These are phyloP conservation scores for Xylariomycetidae sp. DNA, from an alignment of 2,329 filamentous ascomycete species.

Conservation along the genomic window DNA sequence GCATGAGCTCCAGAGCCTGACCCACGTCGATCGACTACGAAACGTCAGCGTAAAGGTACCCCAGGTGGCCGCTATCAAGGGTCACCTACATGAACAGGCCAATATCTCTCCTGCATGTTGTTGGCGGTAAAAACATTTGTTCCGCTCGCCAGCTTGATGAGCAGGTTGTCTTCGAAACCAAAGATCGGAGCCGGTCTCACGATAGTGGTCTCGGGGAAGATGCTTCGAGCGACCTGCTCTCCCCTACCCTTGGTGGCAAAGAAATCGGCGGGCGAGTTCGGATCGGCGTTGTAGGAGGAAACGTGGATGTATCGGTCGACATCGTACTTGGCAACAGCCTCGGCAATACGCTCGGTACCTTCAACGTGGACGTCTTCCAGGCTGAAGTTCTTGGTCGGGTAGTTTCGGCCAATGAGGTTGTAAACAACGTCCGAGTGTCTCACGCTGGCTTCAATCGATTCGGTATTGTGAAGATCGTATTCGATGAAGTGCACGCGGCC, in stretches of 20 bases:
- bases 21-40: constrained; percentile 80
- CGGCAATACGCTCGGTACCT: constrained; percentile 84
- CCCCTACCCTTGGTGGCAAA: constrained; percentile 85
- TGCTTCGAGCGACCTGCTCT: constrained; percentile 77
- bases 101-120: constrained; percentile 86
- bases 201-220: constrained; percentile 96
- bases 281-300: constrained; percentile 86
- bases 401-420: constrained; percentile 90
- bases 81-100: constrained; percentile 76
- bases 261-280: constrained; percentile 79
- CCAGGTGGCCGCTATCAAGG: not conserved
- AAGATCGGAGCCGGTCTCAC: constrained; percentile 92
- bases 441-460: constrained; percentile 93
- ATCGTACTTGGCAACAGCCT: constrained; percentile 96
- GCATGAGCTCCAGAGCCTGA: constrained; percentile 81
- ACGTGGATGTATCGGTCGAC: constrained; percentile 95
- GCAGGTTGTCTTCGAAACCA: constrained; percentile 88
- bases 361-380: constrained; percentile 91
- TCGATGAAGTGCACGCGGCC: constrained; percentile 88
- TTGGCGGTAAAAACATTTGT: constrained; percentile 86
- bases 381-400: constrained; percentile 97
- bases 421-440: constrained; percentile 97
- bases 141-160: constrained; percentile 76
- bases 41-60: constrained; percentile 4
- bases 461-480: constrained; percentile 90